A percentile compares a stretch with the other conserved stretches of the same genome.
Evolutionary conservation across 169 alveolate genomes (phyloP).

Genomic region (Eimeria sp.): DNA sequence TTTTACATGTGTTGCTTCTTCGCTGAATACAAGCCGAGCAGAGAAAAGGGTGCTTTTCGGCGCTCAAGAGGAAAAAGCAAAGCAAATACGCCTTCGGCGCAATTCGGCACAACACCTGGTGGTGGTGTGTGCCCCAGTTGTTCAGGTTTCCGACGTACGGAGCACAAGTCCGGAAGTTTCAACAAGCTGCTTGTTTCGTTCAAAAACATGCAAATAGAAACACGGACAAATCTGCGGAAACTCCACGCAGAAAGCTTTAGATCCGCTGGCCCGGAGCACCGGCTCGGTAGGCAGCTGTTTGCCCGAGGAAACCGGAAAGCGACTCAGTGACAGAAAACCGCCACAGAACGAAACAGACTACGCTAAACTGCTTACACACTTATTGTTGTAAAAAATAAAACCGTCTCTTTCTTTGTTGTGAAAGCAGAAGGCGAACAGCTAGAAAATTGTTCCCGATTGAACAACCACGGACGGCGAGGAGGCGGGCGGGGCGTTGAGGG

Average conservation of each 20-base stretch:
- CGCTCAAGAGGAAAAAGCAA: background rate
- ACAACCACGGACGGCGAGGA: constrained; percentile 13
- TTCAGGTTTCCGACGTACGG: background rate
- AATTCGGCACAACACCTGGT: background rate
- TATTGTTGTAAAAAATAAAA: background rate
- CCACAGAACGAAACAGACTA: constrained; percentile 12
- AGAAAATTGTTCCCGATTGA: background rate
- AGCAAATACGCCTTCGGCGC: background rate
- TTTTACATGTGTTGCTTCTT: background rate
- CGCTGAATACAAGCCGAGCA: background rate
- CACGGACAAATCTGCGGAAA: background rate
- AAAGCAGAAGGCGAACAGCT: background rate
- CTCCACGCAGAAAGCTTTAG: background rate
- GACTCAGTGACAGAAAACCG: constrained; percentile 31
- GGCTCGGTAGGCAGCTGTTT: constrained; percentile 29
- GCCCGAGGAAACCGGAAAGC: constrained; percentile 15
- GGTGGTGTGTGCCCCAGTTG: constrained; percentile 25
- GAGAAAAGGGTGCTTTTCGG: background rate
- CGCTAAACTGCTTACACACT: background rate
- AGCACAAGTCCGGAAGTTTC: background rate
- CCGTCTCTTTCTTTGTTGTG: background rate
- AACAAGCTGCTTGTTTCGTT: constrained; percentile 9
- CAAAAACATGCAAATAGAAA: constrained; percentile 10
- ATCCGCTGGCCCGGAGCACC: constrained; percentile 20
- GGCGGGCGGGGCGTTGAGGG: constrained; percentile 51